A percentile compares a stretch with the other conserved stretches of the same genome.
phyloP scores from a whole-genome alignment of 1,284 basidiomycete genomes.

The Moesziomyces aphidis region DNA sequence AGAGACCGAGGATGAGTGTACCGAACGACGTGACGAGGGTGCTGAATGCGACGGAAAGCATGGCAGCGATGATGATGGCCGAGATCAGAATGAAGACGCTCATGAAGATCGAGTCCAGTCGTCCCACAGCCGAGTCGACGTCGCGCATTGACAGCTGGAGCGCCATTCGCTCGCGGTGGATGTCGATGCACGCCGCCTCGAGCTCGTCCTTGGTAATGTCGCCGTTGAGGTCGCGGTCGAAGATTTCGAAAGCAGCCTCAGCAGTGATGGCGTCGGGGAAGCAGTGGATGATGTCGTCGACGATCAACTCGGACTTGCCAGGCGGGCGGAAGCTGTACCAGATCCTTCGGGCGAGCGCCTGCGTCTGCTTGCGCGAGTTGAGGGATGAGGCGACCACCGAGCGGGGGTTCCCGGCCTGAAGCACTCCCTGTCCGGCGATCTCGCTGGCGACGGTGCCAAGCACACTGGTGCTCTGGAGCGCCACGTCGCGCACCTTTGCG shows the following conservation, averaged over 20 bases:
- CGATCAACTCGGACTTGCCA: constrained; percentile 70
- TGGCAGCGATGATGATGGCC: constrained; percentile 73
- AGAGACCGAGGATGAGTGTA: constrained; percentile 83
- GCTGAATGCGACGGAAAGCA: constrained; percentile 77
- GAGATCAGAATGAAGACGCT: constrained; percentile 74
- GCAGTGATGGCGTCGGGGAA: constrained; percentile 71
- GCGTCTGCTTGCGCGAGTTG: constrained; percentile 76
- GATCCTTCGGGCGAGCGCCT: constrained; percentile 83
- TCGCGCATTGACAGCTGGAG: constrained; percentile 90
- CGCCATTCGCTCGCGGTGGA: constrained; percentile 85
- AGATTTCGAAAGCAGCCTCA: constrained; percentile 75
- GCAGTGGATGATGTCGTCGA: constrained; percentile 80
- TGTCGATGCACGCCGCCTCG: constrained; percentile 80
- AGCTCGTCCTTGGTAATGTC: constrained; percentile 81
- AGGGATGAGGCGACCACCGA: constrained; percentile 45
- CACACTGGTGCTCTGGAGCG: constrained; percentile 63
- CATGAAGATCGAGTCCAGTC: constrained; percentile 71
- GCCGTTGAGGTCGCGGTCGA: constrained; percentile 87
- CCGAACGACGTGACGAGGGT: constrained; percentile 83
- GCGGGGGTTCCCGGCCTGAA: constrained; percentile 76
- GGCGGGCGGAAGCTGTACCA: constrained; percentile 84
- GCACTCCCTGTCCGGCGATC: constrained; percentile 68
- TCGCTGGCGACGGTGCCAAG: constrained; percentile 73
- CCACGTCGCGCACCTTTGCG: constrained; percentile 69
- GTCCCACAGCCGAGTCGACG: constrained; percentile 81